A percentile compares a stretch with the other conserved stretches of the same genome.
These are phyloP conservation scores for Auricularia auricula-judae DNA, from an alignment of 768 basidiomycete species.

Conservation along the genomic window DNA sequence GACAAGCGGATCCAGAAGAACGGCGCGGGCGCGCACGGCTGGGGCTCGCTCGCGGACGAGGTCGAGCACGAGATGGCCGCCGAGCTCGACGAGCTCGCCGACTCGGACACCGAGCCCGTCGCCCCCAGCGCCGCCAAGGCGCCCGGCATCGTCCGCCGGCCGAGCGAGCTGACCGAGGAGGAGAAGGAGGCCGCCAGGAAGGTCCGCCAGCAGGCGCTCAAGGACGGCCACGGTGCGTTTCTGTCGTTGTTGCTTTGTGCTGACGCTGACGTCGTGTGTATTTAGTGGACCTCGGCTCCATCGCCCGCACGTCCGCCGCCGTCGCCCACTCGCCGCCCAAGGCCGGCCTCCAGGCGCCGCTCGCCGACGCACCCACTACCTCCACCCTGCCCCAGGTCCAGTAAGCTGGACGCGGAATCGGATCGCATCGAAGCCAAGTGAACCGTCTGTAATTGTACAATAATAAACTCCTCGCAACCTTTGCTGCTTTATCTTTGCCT, in stretches of 20 bases:
- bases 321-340: conserved; percentile 12
- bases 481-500: too few species aligned
- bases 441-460: too few species aligned
- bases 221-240: conserved; percentile 36
- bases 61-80: conserved; percentile 47
- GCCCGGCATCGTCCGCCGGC: conserved; percentile 5
- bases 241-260: background rate
- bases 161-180: conserved; percentile 38
- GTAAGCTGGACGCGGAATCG: too few species aligned
- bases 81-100: conserved; percentile 43
- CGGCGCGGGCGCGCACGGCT: conserved; percentile 76
- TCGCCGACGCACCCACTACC: background rate
- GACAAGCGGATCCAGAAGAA: conserved; percentile 64
- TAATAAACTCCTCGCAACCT: too few species aligned
- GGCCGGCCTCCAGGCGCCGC: background rate
- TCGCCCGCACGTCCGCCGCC: conserved; percentile 75
- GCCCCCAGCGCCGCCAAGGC: conserved; percentile 6
- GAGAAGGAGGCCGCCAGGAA: conserved; percentile 52
- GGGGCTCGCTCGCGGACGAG: conserved; percentile 67
- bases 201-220: conserved; percentile 65
- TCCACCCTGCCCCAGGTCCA: too few species aligned
- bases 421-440: too few species aligned
- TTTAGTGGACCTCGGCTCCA: conserved; percentile 54
- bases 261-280: background rate
- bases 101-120: conserved; percentile 26